These are phyloP conservation scores for Didymellaceae sp. DNA, from an alignment of 2,329 filamentous ascomycete species.

Conservation along the genomic window DNA sequence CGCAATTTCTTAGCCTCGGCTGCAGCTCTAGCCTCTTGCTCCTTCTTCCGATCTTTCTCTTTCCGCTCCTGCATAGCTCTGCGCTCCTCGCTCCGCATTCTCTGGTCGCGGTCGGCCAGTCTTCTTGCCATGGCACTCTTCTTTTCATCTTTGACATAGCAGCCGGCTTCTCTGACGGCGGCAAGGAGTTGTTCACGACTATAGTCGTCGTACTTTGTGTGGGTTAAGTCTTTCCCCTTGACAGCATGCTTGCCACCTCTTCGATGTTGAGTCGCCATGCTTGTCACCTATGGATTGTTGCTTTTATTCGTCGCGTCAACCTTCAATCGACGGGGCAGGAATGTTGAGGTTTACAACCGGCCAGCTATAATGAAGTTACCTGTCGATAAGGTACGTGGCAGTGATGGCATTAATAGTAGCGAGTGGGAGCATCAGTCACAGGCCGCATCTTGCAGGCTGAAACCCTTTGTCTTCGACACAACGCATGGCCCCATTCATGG, in stretches of 20 bases:
- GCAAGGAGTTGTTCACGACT: slow-evolving; percentile 31
- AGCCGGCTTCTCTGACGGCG: slow-evolving; percentile 24
- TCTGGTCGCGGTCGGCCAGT: slow-evolving; percentile 21
- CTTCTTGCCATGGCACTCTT: slow-evolving; percentile 37
- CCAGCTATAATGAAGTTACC: too few species aligned
- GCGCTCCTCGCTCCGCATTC: slow-evolving; percentile 5
- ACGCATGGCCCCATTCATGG: too few species aligned
- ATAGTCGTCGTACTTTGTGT: slow-evolving; percentile 39
- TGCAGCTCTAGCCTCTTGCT: slow-evolving; percentile 11
- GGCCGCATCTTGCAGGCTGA: too few species aligned
- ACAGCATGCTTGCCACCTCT: slow-evolving; percentile 42
- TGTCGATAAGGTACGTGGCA: too few species aligned
- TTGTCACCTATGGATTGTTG: too few species aligned
- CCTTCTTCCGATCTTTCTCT: slow-evolving; percentile 15
- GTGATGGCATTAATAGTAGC: too few species aligned
- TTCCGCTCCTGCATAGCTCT: slow-evolving; percentile 18
- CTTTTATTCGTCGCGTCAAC: too few species aligned
- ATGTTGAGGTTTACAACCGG: too few species aligned
- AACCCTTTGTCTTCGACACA: too few species aligned
- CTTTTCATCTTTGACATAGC: slow-evolving; percentile 41
- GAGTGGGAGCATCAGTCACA: too few species aligned
- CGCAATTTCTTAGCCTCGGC: slow-evolving; percentile 9
- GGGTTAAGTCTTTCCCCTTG: slow-evolving; percentile 33
- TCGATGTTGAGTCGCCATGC: slow-evolving; percentile 26
- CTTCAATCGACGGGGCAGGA: too few species aligned